These are phyloP conservation scores for Ophiostoma australiae DNA, from an alignment of 2,329 filamentous ascomycete genomes.

Conservation along the genomic window DNA sequence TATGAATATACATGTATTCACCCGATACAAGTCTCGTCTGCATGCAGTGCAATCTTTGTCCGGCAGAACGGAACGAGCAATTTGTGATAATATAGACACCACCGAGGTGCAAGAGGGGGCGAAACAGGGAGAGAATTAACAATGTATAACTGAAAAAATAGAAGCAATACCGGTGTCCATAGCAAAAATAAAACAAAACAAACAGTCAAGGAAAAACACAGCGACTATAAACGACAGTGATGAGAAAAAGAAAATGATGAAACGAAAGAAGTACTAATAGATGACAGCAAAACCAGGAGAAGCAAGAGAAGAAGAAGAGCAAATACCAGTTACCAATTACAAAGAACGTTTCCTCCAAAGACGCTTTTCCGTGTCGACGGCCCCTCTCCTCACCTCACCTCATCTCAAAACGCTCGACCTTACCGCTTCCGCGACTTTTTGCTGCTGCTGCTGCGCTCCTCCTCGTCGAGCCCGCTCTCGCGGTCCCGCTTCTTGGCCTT, in stretches of 20 bases:
- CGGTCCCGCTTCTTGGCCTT: slow-evolving; percentile 84
- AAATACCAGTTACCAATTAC: background rate
- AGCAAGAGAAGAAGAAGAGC: background rate
- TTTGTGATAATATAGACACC: no score
- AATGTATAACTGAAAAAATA: background rate
- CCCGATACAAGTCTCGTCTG: background rate
- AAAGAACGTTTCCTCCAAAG: background rate
- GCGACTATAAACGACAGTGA: slow-evolving; percentile 2
- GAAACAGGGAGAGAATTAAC: background rate
- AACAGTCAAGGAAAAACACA: slow-evolving; percentile 1
- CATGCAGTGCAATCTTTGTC: background rate
- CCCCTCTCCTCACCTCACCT: no score
- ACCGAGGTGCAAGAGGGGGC: background rate
- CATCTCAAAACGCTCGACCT: no score
- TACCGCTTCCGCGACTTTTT: slow-evolving; percentile 61
- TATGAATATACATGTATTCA: slow-evolving; percentile 3
- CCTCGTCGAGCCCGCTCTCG: slow-evolving; percentile 64
- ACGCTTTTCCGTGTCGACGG: background rate
- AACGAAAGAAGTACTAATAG: background rate
- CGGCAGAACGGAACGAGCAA: no score
- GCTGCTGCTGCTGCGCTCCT: slow-evolving; percentile 59
- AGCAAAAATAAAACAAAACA: background rate
- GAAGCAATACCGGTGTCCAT: background rate
- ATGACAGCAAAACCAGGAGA: background rate
- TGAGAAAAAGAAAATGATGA: background rate